phyloP scores from a whole-genome alignment of 495 filamentous ascomycete species.

The Neurospora sp. region DNA sequence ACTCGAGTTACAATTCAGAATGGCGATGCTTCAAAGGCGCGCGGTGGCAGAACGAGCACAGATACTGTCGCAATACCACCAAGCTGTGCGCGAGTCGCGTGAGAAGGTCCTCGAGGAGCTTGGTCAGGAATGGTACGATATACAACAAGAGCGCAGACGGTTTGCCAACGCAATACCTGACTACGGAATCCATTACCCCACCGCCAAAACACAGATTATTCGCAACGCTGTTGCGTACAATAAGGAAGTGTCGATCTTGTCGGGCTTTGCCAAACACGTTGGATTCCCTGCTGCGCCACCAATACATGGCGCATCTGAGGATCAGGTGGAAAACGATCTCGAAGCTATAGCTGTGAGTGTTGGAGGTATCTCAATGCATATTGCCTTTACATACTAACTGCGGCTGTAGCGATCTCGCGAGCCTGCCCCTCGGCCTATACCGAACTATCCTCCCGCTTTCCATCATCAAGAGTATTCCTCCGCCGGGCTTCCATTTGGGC shows the following conservation, averaged over 20 bases:
- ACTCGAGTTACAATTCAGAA: constrained; percentile 58
- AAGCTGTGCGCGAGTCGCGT: constrained; percentile 68
- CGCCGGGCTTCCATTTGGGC: constrained; percentile 27
- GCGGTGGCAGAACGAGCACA: constrained; percentile 73
- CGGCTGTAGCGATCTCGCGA: constrained; percentile 25
- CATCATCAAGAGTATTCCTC: constrained; percentile 14
- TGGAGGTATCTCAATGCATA: not conserved
- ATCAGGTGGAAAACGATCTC: constrained; percentile 77
- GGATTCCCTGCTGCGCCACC: constrained; percentile 93
- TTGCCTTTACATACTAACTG: not conserved
- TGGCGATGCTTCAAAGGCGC: constrained; percentile 58
- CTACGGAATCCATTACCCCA: constrained; percentile 63
- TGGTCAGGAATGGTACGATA: constrained; percentile 79
- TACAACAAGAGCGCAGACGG: constrained; percentile 81
- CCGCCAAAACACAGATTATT: constrained; percentile 59
- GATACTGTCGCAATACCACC: constrained; percentile 77
- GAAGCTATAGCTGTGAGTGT: constrained; percentile 77
- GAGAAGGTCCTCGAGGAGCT: constrained; percentile 69
- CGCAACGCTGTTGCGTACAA: constrained; percentile 80
- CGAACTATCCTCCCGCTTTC: constrained; percentile 11
- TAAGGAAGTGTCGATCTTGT: constrained; percentile 81
- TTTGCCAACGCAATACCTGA: constrained; percentile 73
- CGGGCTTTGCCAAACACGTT: constrained; percentile 85
- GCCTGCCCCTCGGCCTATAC: constrained; percentile 15
- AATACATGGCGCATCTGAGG: constrained; percentile 56